These are phyloP conservation scores for Diaporthe sp. DNA, from an alignment of 2,329 filamentous ascomycete species.

Conservation along the genomic window DNA sequence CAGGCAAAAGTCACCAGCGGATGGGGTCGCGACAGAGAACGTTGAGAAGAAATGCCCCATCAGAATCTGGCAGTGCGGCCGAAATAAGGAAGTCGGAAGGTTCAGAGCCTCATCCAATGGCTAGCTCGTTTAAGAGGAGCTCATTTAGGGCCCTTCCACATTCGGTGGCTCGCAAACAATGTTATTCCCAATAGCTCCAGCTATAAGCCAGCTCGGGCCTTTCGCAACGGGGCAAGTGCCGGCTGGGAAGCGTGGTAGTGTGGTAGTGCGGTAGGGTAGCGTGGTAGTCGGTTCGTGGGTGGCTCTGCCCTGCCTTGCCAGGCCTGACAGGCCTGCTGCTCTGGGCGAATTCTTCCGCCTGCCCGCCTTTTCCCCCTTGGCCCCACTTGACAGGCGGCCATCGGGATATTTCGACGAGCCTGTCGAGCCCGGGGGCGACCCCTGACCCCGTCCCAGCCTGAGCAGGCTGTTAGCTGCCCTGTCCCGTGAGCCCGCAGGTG, in stretches of 20 bases:
- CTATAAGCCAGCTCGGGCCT: not conserved
- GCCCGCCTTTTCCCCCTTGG: conserved; percentile 4
- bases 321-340: not conserved
- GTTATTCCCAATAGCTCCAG: conserved; percentile 6
- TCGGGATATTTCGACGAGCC: conserved; percentile 2
- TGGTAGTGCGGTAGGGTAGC: not conserved
- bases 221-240: conserved; percentile 21
- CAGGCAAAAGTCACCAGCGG: not conserved
- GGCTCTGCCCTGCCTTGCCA: not conserved
- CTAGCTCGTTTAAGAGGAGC: conserved; percentile 21
- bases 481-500: conserved; percentile 23
- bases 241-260: conserved; percentile 4
- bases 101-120: conserved; percentile 22
- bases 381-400: conserved; percentile 25
- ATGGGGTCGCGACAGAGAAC: not conserved
- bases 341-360: conserved; percentile 32
- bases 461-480: conserved; percentile 5
- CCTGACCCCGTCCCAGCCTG: not conserved
- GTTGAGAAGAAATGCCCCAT: not conserved
- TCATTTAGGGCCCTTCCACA: conserved; percentile 22
- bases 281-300: not conserved
- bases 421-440: not conserved
- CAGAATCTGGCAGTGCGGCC: conserved; percentile 25
- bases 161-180: not conserved
- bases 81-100: conserved; percentile 11